A percentile compares a stretch with the other conserved stretches of the same genome.
These are phyloP conservation scores for Aspergillus mulundensis DNA, from an alignment of 495 filamentous ascomycete species.

Conservation along the genomic window DNA sequence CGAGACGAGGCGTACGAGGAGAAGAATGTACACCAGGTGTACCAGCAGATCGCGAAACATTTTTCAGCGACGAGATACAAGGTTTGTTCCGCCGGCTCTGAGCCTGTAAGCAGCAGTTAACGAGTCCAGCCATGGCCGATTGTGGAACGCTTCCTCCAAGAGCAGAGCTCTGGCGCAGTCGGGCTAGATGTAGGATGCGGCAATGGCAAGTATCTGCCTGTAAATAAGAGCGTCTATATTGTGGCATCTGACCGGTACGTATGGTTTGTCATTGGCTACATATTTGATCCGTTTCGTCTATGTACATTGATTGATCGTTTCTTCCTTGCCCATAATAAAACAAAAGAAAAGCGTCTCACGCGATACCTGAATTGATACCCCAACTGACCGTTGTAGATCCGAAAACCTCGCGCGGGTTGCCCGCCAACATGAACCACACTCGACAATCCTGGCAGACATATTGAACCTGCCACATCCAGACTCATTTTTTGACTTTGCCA, in stretches of 20 bases:
- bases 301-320: slow-evolving; percentile 4
- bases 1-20: slow-evolving; percentile 61
- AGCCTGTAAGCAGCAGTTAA: background rate
- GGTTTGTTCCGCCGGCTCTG: slow-evolving; percentile 29
- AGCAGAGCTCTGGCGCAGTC: slow-evolving; percentile 66
- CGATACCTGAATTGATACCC: slow-evolving; percentile 1
- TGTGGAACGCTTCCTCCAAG: slow-evolving; percentile 71
- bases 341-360: background rate
- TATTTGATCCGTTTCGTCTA: background rate
- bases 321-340: background rate
- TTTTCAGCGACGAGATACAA: slow-evolving; percentile 96
- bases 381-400: slow-evolving; percentile 47
- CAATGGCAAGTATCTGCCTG: slow-evolving; percentile 90
- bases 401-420: slow-evolving; percentile 73
- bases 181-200: slow-evolving; percentile 88
- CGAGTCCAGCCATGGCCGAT: slow-evolving; percentile 78
- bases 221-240: slow-evolving; percentile 76
- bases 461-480: slow-evolving; percentile 64
- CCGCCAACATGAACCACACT: slow-evolving; percentile 54
- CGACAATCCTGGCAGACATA: slow-evolving; percentile 67
- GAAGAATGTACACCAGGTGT: slow-evolving; percentile 85
- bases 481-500: slow-evolving; percentile 80
- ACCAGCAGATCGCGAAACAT: slow-evolving; percentile 89
- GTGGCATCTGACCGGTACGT: slow-evolving; percentile 79
- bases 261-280: background rate